Base-by-base conservation (phyloP, 2,329 filamentous ascomycete species). In the Arthrobotrys pseudoclavata region DNA sequence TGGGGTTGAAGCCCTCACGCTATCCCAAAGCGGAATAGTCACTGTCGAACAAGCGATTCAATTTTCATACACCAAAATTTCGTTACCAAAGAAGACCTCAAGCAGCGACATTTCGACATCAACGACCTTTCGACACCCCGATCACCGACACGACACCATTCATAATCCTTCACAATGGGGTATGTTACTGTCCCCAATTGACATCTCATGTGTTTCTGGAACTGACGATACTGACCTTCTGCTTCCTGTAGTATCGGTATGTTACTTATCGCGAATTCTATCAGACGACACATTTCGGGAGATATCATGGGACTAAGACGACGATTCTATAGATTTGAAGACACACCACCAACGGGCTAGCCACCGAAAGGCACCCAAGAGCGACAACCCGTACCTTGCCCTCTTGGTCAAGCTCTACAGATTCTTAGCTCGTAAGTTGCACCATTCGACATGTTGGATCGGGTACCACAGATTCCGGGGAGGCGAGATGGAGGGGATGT, bases 391-490 rank as follows among this genome's bases (percentile, higher is more conserved):
- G 84, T 97, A 97, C 87, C 89, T 97, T 83, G 95, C 95, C 90
- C 90, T 97, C 85, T 89, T 98, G 85, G 94, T 97, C 87, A 97
- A 97, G 91, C 92, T 97, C 69, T 97, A 97, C 89, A 92, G 93
- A 89, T 97, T 97, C 90, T 88, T 97, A 86, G 91, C 93, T 84
- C 93, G 94, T 96, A 93, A 87, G 91, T 91, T 80, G 80, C 81
- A 63, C 70, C 22, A 71, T 80, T 68, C 67, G 74, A 79, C 76
- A 40, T 69, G 24, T 45, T 29, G 29, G 29, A 61, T 26, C 45
- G 20, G 37, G 48, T 53, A 37, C 29, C 18, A 29, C 31, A 40
- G n/a, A 34, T 68, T 53, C 79, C 24, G 48, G 31, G 71, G 62
- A 45, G 29, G 68, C 12, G 66, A 50, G 24, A 52, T 76, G 22